Base-by-base conservation (phyloP, 257 asterid species). In the Lycium ferocissimum region DNA sequence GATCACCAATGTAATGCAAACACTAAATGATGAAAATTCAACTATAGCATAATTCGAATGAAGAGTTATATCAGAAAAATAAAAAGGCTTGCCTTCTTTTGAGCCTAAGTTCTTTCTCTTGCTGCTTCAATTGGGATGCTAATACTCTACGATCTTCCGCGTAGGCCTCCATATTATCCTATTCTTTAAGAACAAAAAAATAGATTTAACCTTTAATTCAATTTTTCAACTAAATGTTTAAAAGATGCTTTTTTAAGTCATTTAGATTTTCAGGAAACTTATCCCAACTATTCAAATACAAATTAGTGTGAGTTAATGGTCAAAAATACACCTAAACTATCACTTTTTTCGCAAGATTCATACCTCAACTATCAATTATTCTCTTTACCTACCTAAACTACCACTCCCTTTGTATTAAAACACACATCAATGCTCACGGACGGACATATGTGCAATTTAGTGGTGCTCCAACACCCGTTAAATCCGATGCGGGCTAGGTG, bases 81-180 rank as follows among this genome's bases (percentile, higher is more conserved):
- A 3, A 58, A 33, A 69, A 70, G 7, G 45, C 7, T 71, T 71
- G 92, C 97, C 98, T 89, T 84, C 97, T 90, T 84, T 93, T 95
- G 87, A 93, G 93, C 86, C 93, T 87, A 75, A 92, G 89, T 57
- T 84, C 67, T 49, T 91, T 90, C 76, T 91, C 97, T 9, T 89
- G 87, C 69, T 91, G 82, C 86, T 85, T 90, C 35, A 90, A 58
- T 72, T 93, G 91, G 9, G 87, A 88, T 22, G 87, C 49, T 38
- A 95, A 18, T 14, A 69, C 78, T 61, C 75, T 91, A 9, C 86
- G 56, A 87, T 93, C 97, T 22, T 85, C 88, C 14, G 9, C 26
- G 22, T 38, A n/a, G 82, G 72, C 58, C 53, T 84, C 89, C 63
- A 80, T 62, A 22, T 69, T 83, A 62, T 49, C 20, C 69, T 33